Evolutionary conservation across 495 filamentous ascomycete genomes (phyloP).

Genomic region (Chaetomium fimeti): DNA sequence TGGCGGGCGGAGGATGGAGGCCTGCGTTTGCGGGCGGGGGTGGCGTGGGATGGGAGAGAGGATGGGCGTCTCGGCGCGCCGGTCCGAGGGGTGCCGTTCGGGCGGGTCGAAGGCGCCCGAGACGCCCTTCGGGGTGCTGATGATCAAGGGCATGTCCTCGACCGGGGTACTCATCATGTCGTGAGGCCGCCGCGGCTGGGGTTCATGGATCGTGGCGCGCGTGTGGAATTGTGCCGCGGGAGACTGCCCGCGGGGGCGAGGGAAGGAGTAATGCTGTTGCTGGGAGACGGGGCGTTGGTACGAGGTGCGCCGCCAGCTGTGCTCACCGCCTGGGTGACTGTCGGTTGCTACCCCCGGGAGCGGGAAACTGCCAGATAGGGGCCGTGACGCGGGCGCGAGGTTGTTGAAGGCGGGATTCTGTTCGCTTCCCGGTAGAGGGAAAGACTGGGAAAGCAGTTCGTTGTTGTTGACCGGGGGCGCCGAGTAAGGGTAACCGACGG

Average conservation of each 20-base stretch:
- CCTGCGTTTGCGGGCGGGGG: constrained; percentile 40
- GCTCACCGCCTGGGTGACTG: constrained; percentile 22
- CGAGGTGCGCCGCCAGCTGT: constrained; percentile 18
- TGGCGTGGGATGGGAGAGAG: constrained; percentile 46
- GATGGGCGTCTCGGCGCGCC: constrained; percentile 38
- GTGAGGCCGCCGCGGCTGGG: constrained; percentile 30
- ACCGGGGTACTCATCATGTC: constrained; percentile 24
- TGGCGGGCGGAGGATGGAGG: constrained; percentile 45
- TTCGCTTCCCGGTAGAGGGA: constrained; percentile 35
- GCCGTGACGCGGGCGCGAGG: constrained; percentile 25
- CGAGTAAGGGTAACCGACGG: constrained; percentile 44
- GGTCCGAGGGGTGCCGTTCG: constrained; percentile 30
- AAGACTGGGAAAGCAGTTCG: constrained; percentile 33
- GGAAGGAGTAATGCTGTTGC: constrained; percentile 31
- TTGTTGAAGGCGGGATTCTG: constrained; percentile 32
- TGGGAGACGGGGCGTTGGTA: constrained; percentile 32
- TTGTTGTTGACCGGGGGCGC: constrained; percentile 38
- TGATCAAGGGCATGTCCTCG: constrained; percentile 49
- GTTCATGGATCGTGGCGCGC: constrained; percentile 27
- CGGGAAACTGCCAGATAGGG: constrained; percentile 37
- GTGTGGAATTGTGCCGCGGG: constrained; percentile 21
- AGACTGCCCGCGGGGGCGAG: constrained; percentile 24
- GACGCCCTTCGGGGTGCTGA: constrained; percentile 49
- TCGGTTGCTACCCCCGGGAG: constrained; percentile 36
- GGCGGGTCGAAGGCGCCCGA: constrained; percentile 45